Base-by-base conservation (phyloP, 2,329 filamentous ascomycete genomes). In the Colletotrichum destructivum region DNA sequence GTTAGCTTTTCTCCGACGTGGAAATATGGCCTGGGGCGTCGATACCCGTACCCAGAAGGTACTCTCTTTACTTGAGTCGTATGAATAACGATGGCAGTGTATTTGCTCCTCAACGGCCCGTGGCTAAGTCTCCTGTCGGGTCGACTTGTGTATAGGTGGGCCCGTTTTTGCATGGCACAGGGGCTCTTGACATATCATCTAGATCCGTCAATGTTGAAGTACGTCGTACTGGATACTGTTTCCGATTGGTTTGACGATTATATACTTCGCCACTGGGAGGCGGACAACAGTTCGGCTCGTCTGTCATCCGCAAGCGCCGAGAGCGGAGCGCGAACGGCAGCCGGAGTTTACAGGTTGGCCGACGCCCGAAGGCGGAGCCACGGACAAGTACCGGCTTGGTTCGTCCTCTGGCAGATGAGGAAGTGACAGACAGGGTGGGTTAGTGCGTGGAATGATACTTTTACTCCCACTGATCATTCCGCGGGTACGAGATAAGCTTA, bases 1-100 rank as follows among this genome's bases (percentile, higher is more conserved):
- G 9, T 16, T 68, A 56, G 31, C 12, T 35, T 62, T 23, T 44
- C 42, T 31, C 46, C n/a, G 49, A 16, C 49, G 12, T 56, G 15
- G n/a, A 35, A 35, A 54, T 2, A 18, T 26, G 15, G 31, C 26
- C 31, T 26, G n/a, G 13, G 11, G 42, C 38, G 31, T 40, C 42
- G n/a, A 68, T 68, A 68, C 66, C 66, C 66, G 51, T 68, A 44
- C 51, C 60, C 8, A 21, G 23, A 1, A 38, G 51, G 59, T 63
- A 31, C 31, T 40, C 47, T 42, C 35, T 31, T 52, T 13, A 56
- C 55, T 26, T 7, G 23, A 66, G 2, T 31, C 31, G 31, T 31
- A 31, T 2, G 9, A 26, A 16, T 51, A 21, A 49, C 18, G 1
- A 49, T 4, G 2, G 40, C 12, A 44, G 4, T 44, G 11, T 12